Evolutionary conservation across 352 stramenopile genomes (phyloP).

Genomic region (Plasmopara halstedii): DNA sequence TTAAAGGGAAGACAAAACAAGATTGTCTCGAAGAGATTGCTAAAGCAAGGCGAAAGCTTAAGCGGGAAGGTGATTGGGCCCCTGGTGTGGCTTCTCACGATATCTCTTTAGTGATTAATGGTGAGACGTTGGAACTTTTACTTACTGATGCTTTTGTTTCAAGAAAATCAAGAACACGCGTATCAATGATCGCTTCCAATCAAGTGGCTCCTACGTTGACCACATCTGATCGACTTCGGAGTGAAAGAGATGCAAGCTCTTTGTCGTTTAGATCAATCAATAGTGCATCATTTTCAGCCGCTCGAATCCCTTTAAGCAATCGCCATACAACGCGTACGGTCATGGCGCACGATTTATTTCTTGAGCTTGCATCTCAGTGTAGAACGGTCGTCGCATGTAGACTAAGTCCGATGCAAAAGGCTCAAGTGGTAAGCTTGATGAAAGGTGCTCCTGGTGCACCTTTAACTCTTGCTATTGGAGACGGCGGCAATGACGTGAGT

Average conservation of each 20-base stretch:
- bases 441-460: constrained; percentile 60
- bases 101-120: constrained; percentile 79
- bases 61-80: constrained; percentile 71
- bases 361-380: constrained; percentile 83
- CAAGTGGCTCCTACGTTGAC: constrained; percentile 8
- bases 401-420: constrained; percentile 89
- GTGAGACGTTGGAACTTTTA: constrained; percentile 67
- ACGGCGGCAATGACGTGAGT: constrained; percentile 98
- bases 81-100: constrained; percentile 62
- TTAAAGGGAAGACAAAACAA: constrained; percentile 73
- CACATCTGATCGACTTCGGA: constrained; percentile 5
- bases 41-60: constrained; percentile 61
- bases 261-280: constrained; percentile 46
- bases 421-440: constrained; percentile 92
- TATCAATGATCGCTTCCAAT: constrained; percentile 10
- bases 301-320: constrained; percentile 3
- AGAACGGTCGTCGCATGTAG: constrained; percentile 82
- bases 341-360: constrained; percentile 53
- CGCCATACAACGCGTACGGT: constrained; percentile 26
- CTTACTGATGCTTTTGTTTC: constrained; percentile 32
- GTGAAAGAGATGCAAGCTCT: constrained; percentile 17
- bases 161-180: constrained; percentile 11
- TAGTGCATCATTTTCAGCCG: constrained; percentile 26
- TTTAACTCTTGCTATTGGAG: constrained; percentile 93
- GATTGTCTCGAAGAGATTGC: constrained; percentile 78